Evolutionary conservation across 257 asterid genomes (phyloP).

Genomic region (Plantago major): DNA sequence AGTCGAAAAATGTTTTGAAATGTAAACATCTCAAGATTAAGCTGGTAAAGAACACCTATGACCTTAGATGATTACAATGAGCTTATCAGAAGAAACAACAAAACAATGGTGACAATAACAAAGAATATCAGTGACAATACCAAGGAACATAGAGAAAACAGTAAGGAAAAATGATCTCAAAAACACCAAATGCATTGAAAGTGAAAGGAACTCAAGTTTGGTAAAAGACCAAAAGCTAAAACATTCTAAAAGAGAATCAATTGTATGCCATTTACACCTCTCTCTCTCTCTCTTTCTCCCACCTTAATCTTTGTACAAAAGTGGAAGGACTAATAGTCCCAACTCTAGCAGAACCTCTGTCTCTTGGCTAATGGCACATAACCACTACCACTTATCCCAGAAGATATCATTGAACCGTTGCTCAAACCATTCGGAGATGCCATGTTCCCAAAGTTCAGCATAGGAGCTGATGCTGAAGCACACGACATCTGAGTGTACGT

Average conservation of each 20-base stretch:
- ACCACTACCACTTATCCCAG: slow-evolving; percentile 23
- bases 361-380: slow-evolving; percentile 39
- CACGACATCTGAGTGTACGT: slow-evolving; percentile 42
- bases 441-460: slow-evolving; percentile 31
- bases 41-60: too few relatives aligned
- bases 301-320: too few relatives aligned
- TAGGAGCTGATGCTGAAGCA: slow-evolving; percentile 34
- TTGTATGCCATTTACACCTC: slow-evolving; percentile 40
- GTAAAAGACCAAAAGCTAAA: slow-evolving; percentile 19
- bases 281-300: slow-evolving; percentile 12
- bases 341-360: slow-evolving; percentile 37
- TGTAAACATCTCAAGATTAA: too few relatives aligned
- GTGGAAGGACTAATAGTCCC: slow-evolving; percentile 6
- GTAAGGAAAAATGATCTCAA: neutral
- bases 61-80: too few relatives aligned
- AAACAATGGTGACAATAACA: too few relatives aligned
- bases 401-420: slow-evolving; percentile 21
- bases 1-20: too few relatives aligned
- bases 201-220: slow-evolving; percentile 7
- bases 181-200: neutral
- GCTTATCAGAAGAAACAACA: too few relatives aligned
- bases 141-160: neutral
- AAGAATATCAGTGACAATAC: neutral
- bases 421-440: slow-evolving; percentile 20
- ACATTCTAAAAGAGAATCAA: slow-evolving; percentile 22